Evolutionary conservation across 441 rosid species (phyloP).

Genomic region (Capsella rubella): DNA sequence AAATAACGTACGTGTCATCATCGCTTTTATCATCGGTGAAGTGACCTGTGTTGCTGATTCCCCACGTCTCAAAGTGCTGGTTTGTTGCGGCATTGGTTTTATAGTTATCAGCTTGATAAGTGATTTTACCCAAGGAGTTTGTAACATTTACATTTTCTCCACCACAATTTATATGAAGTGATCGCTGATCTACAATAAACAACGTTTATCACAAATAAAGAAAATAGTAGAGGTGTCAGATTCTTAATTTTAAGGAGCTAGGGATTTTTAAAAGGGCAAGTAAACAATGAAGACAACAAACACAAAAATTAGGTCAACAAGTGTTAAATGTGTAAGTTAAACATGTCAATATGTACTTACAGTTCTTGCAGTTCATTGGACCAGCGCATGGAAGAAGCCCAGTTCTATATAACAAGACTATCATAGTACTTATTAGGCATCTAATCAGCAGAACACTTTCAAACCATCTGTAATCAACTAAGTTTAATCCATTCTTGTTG

Average conservation of each 20-base stretch:
- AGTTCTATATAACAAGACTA: constrained; percentile 39
- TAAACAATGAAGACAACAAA: too few relatives aligned
- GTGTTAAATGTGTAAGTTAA: background rate
- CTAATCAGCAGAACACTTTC: background rate
- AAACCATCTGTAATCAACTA: background rate
- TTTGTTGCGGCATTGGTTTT: constrained; percentile 52
- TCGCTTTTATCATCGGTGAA: constrained; percentile 50
- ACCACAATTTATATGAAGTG: constrained; percentile 67
- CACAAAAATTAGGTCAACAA: background rate
- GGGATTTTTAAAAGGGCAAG: too few relatives aligned
- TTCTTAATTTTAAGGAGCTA: too few relatives aligned
- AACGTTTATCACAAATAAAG: too few relatives aligned
- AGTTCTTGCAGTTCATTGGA: constrained; percentile 50
- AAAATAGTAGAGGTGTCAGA: too few relatives aligned
- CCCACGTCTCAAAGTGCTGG: constrained; percentile 42
- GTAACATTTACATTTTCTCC: constrained; percentile 51
- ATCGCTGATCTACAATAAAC: constrained; percentile 53
- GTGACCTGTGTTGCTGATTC: constrained; percentile 83
- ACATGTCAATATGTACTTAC: constrained; percentile 4
- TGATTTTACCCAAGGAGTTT: constrained; percentile 44
- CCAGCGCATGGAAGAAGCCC: constrained; percentile 59
- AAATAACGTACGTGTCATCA: constrained; percentile 39
- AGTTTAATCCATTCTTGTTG: background rate
- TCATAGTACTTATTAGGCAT: background rate
- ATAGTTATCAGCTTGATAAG: constrained; percentile 59